Conservation (phyloP, 2,329 filamentous ascomycete species). For the Thermothelomyces thermophilus region DNA sequence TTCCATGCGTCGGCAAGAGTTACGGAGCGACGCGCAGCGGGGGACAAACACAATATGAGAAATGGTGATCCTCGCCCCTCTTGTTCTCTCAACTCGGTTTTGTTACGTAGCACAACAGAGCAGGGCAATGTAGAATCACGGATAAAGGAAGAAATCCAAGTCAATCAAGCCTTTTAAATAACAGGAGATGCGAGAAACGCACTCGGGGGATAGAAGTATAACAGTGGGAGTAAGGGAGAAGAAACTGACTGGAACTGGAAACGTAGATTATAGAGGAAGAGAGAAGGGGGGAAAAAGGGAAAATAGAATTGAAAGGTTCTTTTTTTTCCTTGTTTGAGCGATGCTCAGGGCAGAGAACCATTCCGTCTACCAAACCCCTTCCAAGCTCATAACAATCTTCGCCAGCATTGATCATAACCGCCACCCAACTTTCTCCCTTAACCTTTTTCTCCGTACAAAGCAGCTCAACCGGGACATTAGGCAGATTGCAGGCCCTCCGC, state of each 20-base stretch:
- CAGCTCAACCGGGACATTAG: neutral
- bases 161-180: constrained; percentile 18
- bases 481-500: constrained; percentile 20
- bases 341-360: neutral
- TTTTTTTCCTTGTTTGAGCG: too few species aligned
- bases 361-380: neutral
- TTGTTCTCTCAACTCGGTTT: too few species aligned
- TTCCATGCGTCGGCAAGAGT: too few species aligned
- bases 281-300: neutral
- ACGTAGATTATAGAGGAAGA: constrained; percentile 9
- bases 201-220: constrained; percentile 1
- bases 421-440: neutral
- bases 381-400: neutral
- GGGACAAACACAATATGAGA: too few species aligned
- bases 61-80: too few species aligned
- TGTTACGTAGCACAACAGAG: too few species aligned
- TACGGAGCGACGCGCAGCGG: too few species aligned
- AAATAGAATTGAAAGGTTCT: neutral
- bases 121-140: too few species aligned
- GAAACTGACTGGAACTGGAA: constrained; percentile 9
- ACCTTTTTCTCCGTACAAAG: neutral
- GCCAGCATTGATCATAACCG: too few species aligned
- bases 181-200: constrained; percentile 2
- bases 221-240: constrained; percentile 1
- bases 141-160: neutral